Base-by-base conservation (phyloP, 306 rosid species). In the Carpinus viminea region DNA sequence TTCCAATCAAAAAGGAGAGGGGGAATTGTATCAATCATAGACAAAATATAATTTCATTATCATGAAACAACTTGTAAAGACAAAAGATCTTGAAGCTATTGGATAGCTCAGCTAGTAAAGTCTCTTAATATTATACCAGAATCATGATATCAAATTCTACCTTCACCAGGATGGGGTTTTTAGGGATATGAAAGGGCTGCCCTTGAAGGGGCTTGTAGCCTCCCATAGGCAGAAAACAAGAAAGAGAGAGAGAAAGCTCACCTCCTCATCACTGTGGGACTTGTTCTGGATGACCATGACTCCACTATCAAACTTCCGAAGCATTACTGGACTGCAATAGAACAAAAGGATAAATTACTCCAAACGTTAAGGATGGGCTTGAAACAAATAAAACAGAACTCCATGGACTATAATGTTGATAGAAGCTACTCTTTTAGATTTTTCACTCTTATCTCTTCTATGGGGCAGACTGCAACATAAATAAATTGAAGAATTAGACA, bases 261-360 rank as follows among this genome's bases (percentile, higher is more conserved):
- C 98, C 98, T 91, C 93, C 77, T 90, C 89, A 68, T 95, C 98
- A 79, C 98, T 95, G 46, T 91, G 95, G 73, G 96, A 90, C 89
- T 95, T 95, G 61, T 87, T 95, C 84, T 88, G 97, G 87, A 95
- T 90, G 79, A 95, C 98, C 98, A 90, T 92, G 85, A 92, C 98
- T 65, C 98, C 98, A 48, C 98, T 95, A 87, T 93, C 98, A 85
- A 95, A 95, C 87, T 91, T 92, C 47, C 98, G 92, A 56, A 95
- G 88, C 91, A 92, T 83, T 54, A 93, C 90, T 55, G 91, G 91
- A 76, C 98, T 95, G 93, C 60, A 59, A 70, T 10, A 82, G 20
- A 78, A 79, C 46, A 36, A 80, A 50, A 83, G 48, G 38, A 55
- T 68, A 68, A 78, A 74, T 50, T 51, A 52, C 38, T 34, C 48